Evolutionary conservation across 1,139 yeast species (phyloP).

Genomic region (Nakaseomyces nivariensis): DNA sequence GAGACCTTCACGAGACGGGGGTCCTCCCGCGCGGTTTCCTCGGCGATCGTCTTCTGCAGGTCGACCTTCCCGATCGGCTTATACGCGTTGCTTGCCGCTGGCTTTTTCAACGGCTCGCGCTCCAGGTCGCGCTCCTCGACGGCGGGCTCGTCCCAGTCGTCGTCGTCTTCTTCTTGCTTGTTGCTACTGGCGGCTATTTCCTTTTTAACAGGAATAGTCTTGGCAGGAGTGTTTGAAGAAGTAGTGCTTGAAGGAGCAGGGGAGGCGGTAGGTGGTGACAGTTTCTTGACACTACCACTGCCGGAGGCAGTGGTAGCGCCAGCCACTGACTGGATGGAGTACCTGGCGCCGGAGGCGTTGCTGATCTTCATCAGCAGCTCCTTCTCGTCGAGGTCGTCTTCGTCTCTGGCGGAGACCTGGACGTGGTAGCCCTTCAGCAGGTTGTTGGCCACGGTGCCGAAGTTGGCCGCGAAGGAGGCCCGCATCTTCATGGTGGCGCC

Average conservation of each 20-base stretch:
- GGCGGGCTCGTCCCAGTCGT: conserved; percentile 58
- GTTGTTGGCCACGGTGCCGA: conserved; percentile 57
- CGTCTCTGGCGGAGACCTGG: conserved; percentile 92
- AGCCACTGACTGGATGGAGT: conserved; percentile 51
- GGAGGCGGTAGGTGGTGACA: conserved; percentile 14
- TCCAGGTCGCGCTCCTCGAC: conserved; percentile 62
- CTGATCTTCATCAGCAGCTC: conserved; percentile 70
- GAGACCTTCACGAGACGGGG: conserved; percentile 29
- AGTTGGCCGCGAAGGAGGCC: conserved; percentile 65
- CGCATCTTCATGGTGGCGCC: conserved; percentile 68
- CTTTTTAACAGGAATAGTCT: conserved; percentile 7
- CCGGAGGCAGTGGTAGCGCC: conserved; percentile 19
- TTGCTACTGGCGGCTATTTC: conserved; percentile 1
- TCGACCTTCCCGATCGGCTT: conserved; percentile 52
- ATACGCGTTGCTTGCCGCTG: conserved; percentile 41
- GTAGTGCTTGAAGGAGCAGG: conserved; percentile 7
- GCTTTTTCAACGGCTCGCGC: conserved; percentile 48
- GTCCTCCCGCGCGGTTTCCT: conserved; percentile 33
- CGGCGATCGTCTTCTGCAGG: conserved; percentile 32
- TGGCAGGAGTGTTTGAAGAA: conserved; percentile 3
- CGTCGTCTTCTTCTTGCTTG: conserved; percentile 31
- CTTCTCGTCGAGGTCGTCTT: conserved; percentile 74
- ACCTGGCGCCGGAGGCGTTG: conserved; percentile 93
- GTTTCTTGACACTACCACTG: conserved; percentile 54
- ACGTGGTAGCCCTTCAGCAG: conserved; percentile 79